A percentile compares a stretch with the other conserved stretches of the same genome.
Evolutionary conservation across 305 asterid species (phyloP).

Genomic region (Fraxinus sp.): DNA sequence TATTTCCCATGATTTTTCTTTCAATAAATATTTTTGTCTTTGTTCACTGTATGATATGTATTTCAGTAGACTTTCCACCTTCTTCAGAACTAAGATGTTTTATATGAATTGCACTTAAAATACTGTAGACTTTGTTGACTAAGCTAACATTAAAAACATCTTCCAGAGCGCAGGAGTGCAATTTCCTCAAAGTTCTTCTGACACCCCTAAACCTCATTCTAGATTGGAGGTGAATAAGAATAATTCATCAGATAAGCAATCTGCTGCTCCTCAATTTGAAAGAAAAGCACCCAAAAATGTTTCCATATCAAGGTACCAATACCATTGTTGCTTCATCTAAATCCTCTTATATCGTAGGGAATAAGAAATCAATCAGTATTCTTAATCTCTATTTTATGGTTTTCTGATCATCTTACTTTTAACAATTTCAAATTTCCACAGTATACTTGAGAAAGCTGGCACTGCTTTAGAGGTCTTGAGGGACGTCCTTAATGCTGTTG

Average conservation of each 20-base stretch:
- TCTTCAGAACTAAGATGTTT: neutral
- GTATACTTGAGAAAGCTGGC: constrained; percentile 83
- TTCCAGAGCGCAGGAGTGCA: constrained; percentile 91
- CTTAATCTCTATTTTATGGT: neutral
- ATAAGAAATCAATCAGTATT: neutral
- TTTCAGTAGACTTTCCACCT: neutral
- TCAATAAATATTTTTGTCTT: neutral
- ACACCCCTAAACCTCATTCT: constrained; percentile 41
- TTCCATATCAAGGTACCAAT: constrained; percentile 66
- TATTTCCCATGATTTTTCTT: neutral
- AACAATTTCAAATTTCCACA: constrained; percentile 27
- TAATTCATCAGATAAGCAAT: constrained; percentile 40
- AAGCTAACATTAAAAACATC: neutral
- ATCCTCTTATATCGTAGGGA: neutral
- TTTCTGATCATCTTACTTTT: neutral
- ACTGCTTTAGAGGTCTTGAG: constrained; percentile 83
- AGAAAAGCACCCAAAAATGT: constrained; percentile 41
- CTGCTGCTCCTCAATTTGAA: constrained; percentile 45
- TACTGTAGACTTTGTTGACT: neutral
- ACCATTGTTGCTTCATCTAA: constrained; percentile 5
- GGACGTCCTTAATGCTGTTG: constrained; percentile 79
- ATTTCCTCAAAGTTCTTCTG: constrained; percentile 67
- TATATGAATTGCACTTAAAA: neutral
- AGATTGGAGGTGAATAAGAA: constrained; percentile 36
- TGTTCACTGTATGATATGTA: neutral